A percentile compares a stretch with the other conserved stretches of the same genome.
Conservation (phyloP, 257 asterid genomes). For the Buddleja alternifolia region DNA sequence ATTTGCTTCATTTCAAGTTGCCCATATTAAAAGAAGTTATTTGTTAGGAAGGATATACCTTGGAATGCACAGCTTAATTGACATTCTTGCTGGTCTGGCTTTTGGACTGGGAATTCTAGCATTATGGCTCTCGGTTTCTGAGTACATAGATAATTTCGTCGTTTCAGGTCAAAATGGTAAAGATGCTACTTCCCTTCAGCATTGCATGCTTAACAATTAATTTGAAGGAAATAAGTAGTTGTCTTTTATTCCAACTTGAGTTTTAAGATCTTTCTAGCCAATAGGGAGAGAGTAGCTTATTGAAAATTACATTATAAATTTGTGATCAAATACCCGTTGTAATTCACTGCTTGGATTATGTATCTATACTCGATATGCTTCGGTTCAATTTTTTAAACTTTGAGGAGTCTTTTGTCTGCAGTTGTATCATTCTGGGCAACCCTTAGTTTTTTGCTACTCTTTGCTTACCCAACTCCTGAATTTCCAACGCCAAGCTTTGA, state of each 20-base stretch:
- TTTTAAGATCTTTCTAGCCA: too few species aligned
- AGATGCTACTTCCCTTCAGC: slow-evolving; percentile 16
- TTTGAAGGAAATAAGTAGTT: background rate
- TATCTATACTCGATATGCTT: background rate
- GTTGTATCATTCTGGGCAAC: slow-evolving; percentile 86
- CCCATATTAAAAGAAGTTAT: slow-evolving; percentile 14
- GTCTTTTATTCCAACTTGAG: slow-evolving; percentile 1
- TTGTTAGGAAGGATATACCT: slow-evolving; percentile 86
- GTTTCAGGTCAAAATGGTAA: slow-evolving; percentile 86
- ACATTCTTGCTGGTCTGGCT: slow-evolving; percentile 72
- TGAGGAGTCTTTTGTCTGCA: slow-evolving; percentile 43
- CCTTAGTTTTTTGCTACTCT: slow-evolving; percentile 83
- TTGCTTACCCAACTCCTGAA: slow-evolving; percentile 98
- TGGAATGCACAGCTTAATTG: slow-evolving; percentile 95
- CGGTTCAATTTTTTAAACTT: slow-evolving; percentile 18
- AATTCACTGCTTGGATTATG: slow-evolving; percentile 14
- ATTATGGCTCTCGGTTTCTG: slow-evolving; percentile 72
- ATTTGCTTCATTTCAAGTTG: slow-evolving; percentile 18
- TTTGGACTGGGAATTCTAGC: slow-evolving; percentile 75
- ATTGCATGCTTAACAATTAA: background rate
- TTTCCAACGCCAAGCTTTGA: slow-evolving; percentile 92
- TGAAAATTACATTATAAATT: background rate
- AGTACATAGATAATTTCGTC: slow-evolving; percentile 61
- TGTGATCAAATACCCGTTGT: background rate
- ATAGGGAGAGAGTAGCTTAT: background rate